Evolutionary conservation across 441 rosid species (phyloP).

Genomic region (Erysimum cheiri): DNA sequence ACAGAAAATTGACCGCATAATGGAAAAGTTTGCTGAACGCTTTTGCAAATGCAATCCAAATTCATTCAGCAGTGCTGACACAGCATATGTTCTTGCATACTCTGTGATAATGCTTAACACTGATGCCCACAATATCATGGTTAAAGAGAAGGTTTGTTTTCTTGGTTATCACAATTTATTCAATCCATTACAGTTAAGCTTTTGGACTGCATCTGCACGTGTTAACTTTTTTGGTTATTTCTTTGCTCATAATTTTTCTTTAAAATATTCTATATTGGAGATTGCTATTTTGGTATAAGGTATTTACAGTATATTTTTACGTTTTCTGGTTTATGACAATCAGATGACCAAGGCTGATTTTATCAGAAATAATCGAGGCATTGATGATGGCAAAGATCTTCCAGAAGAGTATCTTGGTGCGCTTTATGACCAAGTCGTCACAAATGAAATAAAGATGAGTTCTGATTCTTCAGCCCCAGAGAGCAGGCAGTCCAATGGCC

Average conservation of each 20-base stretch:
- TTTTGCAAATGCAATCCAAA: slow-evolving; percentile 94
- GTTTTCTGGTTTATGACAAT: slow-evolving; percentile 43
- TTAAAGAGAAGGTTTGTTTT: slow-evolving; percentile 87
- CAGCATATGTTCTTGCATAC: slow-evolving; percentile 99
- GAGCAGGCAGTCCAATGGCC: slow-evolving; percentile 89
- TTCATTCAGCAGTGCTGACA: slow-evolving; percentile 95
- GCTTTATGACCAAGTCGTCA: slow-evolving; percentile 88
- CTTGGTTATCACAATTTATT: slow-evolving; percentile 35
- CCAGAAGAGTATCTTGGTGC: slow-evolving; percentile 88
- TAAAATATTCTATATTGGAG: slow-evolving; percentile 22
- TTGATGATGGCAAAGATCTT: slow-evolving; percentile 97
- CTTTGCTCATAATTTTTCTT: slow-evolving; percentile 20
- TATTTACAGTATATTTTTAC: slow-evolving; percentile 41
- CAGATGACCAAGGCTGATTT: slow-evolving; percentile 97
- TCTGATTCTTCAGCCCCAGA: slow-evolving; percentile 82
- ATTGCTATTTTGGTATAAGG: slow-evolving; percentile 6
- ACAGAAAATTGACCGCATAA: slow-evolving; percentile 97
- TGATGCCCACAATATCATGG: slow-evolving; percentile 97
- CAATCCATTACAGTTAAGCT: slow-evolving; percentile 22
- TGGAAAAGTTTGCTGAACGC: slow-evolving; percentile 99
- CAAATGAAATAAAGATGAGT: slow-evolving; percentile 92
- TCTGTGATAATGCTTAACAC: slow-evolving; percentile 99
- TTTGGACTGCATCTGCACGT: slow-evolving; percentile 33
- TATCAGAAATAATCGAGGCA: slow-evolving; percentile 90
- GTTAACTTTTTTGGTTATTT: slow-evolving; percentile 23